Conservation (phyloP, 2,329 filamentous ascomycete genomes). For the Onygenales sp. region DNA sequence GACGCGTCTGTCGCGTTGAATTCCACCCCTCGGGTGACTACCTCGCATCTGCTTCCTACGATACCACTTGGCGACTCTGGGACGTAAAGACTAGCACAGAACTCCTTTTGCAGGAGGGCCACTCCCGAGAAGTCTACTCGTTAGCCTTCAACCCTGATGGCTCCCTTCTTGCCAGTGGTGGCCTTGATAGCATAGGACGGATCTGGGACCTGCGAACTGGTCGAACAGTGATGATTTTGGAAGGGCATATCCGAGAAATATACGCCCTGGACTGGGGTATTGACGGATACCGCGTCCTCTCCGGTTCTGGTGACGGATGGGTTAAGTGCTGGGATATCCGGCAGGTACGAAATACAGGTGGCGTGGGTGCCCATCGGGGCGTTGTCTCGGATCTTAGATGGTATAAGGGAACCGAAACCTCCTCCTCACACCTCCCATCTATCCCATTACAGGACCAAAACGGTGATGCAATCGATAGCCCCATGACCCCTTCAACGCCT, state of each 20-base stretch:
- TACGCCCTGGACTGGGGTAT: conserved; percentile 86
- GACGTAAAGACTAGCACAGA: conserved; percentile 80
- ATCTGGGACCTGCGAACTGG: conserved; percentile 94
- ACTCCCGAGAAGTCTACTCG: conserved; percentile 86
- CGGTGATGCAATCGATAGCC: conserved; percentile 20
- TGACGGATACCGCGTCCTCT: conserved; percentile 87
- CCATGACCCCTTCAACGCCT: conserved; percentile 3
- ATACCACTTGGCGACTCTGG: conserved; percentile 96
- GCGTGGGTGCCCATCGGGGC: conserved; percentile 82
- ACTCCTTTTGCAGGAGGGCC: conserved; percentile 81
- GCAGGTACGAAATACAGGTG: conserved; percentile 72
- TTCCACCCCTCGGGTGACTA: conserved; percentile 90
- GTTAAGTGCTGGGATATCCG: conserved; percentile 97
- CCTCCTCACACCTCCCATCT: conserved; percentile 51
- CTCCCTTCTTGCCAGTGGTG: conserved; percentile 81
- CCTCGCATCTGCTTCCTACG: conserved; percentile 85
- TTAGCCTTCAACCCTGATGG: conserved; percentile 87
- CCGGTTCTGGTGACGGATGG: conserved; percentile 87
- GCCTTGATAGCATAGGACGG: conserved; percentile 84
- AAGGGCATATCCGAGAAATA: conserved; percentile 88
- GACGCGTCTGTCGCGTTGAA: conserved; percentile 81
- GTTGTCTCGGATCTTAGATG: conserved; percentile 88
- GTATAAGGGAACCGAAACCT: conserved; percentile 80
- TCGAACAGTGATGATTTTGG: conserved; percentile 88
- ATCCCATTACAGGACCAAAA: conserved; percentile 56